Evolutionary conservation across 768 basidiomycete species (phyloP).

Genomic region (Kockovaella imperatae): DNA sequence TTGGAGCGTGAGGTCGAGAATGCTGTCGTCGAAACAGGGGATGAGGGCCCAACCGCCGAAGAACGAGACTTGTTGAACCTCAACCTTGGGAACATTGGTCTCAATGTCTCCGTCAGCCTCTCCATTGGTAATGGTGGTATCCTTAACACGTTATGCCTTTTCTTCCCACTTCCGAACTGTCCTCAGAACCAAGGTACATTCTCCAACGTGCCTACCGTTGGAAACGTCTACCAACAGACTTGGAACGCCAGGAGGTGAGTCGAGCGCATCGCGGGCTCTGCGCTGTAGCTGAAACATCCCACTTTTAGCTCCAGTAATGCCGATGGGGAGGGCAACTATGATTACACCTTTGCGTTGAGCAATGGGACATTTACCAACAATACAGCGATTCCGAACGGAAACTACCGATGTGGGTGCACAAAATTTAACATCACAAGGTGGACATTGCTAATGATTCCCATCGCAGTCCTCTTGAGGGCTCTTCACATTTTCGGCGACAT

Average conservation of each 20-base stretch:
- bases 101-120: no score
- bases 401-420: constrained; percentile 43
- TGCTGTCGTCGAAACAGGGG: no score
- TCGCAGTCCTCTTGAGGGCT: constrained; percentile 46
- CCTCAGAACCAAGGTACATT: constrained; percentile 26
- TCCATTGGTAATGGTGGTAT: no score
- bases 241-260: constrained; percentile 52
- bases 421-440: not conserved
- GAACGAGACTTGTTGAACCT: not conserved
- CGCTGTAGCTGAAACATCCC: not conserved
- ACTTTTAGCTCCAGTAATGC: constrained; percentile 6
- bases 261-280: not conserved
- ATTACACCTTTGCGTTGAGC: constrained; percentile 36
- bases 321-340: constrained; percentile 37
- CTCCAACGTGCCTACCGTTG: constrained; percentile 49
- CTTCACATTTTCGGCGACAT: constrained; percentile 50
- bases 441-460: not conserved
- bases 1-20: no score
- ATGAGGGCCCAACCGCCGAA: no score
- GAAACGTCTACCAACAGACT: constrained; percentile 50
- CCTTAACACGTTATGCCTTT: no score
- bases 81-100: no score
- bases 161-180: no score
- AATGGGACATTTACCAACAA: constrained; percentile 45
- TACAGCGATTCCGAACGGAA: constrained; percentile 48